phyloP scores from a whole-genome alignment of 2,329 filamentous ascomycete species.

The Gnomoniopsis sp. region DNA sequence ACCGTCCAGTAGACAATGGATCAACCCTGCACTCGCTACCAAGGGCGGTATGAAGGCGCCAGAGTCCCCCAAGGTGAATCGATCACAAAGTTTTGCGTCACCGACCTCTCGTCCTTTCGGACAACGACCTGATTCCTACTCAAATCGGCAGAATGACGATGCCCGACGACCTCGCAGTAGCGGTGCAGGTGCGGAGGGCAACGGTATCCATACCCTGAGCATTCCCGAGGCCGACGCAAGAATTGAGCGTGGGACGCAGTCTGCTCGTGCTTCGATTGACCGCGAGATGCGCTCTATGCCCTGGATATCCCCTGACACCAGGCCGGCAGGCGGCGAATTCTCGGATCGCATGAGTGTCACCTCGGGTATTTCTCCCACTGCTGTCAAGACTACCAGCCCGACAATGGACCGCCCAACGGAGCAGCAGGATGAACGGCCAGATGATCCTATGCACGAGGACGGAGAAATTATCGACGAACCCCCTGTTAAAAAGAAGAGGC shows the following conservation, averaged over 20 bases:
- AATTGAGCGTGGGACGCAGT: constrained; percentile 37
- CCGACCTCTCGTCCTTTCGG: constrained; percentile 32
- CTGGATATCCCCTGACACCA: constrained; percentile 20
- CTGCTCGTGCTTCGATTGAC: constrained; percentile 30
- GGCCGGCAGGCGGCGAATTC: constrained; percentile 19
- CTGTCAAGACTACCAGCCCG: constrained; percentile 17
- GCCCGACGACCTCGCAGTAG: constrained; percentile 50
- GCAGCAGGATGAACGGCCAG: constrained; percentile 5
- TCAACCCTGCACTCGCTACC: constrained; percentile 48
- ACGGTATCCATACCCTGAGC: constrained; percentile 35
- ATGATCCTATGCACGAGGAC: constrained; percentile 13
- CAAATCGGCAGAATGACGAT: constrained; percentile 39
- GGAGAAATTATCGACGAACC: constrained; percentile 15
- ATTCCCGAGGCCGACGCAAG: constrained; percentile 45
- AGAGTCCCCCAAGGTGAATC: constrained; percentile 49
- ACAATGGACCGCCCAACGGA: constrained; percentile 7
- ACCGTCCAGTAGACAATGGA: constrained; percentile 58
- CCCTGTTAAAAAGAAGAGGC: constrained; percentile 21
- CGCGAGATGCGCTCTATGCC: constrained; percentile 23
- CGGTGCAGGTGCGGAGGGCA: constrained; percentile 47
- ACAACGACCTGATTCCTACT: constrained; percentile 32
- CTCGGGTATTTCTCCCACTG: constrained; percentile 15
- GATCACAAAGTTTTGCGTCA: constrained; percentile 47
- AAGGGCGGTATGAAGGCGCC: constrained; percentile 34
- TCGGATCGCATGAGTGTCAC: constrained; percentile 17